Base-by-base conservation (phyloP, 1,284 basidiomycete species). In the Mycena sp. region DNA sequence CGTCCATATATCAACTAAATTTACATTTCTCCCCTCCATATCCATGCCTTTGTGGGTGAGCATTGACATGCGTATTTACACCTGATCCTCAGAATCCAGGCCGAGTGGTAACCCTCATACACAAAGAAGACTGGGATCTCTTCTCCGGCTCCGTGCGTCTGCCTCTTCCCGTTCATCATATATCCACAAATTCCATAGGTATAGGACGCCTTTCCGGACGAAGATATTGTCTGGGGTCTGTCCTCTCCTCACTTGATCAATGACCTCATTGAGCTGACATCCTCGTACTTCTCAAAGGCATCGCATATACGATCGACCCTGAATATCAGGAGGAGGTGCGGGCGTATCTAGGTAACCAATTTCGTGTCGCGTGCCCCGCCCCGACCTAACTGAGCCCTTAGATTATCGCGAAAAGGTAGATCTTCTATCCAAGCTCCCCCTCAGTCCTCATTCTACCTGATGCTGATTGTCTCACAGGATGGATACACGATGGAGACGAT, bases 41-140 rank as follows among this genome's bases (percentile, higher is more conserved):
- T n/a, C n/a, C n/a, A n/a, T n/a, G n/a, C n/a, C 12, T 29, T 38
- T 29, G 23, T 35, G 40, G 23, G 19, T 17, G 19, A 59, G 21
- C 29, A 44, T n/a, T n/a, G n/a, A n/a, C n/a, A 51, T 30, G 21
- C n/a, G 9, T 46, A 23, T 12, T 29, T 32, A 25, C 12, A 17
- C 16, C 10, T 28, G 29, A 2, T 3, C 28, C 1, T 21, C 29
- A 93, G 89, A 85, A 80, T 59, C 92, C 92, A 6, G 94, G 94
- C 4, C 81, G 94, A n/a, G 94, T 95, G 2, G 94, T 95, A 5
- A 96, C 94, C 2, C 80, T 96, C 4, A 83, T 96, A n/a, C 90
- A 92, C 70, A 90, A 92, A 61, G 86, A 89, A 73, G 91, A 95
- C 58, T 96, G 94, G 94, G 87, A 89, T 52, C 75, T 77, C 10